Evolutionary conservation across 2,329 filamentous ascomycete genomes (phyloP), one percentile per base, ranked within the genome.

Genomic region (Stagonosporopsis tanaceti): DNA sequence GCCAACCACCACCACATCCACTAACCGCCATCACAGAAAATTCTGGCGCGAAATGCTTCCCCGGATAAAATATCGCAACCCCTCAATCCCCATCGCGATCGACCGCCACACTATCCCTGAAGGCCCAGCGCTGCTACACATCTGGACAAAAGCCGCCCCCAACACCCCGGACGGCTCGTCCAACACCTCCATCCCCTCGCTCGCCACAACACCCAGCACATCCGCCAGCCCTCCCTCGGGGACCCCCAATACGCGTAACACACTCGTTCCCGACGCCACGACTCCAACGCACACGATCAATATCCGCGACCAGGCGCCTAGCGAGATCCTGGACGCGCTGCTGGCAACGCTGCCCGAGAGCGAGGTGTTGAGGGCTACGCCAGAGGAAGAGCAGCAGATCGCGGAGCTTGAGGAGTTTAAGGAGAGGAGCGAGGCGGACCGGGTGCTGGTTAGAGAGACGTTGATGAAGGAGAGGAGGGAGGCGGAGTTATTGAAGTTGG

Each of bases 1-100:
- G 2, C 12, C 39, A 27, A 20, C 6, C 11, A 25, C 5, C 17
- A 24, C 5, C 40, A 7, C 14, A 34, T 11, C 8, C 24, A 47
- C 50, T 57, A 22, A 56, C 44, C 17, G 27, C 5, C 40, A 9
- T 14, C 28, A 39, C 64, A 96, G 93, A 71, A 92, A 92, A 80
- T 97, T 99, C 84, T 97, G 92, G 91, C 87, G 85, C 63, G 82
- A 88, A 59, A 89, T 88, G 74, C 87, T 98, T 45, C 91, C 92
- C 22, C 87, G 92, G 55, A 83, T 99, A 65, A 97, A 99, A 83
- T 99, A 89, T 81, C 90, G 96, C 83, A 99, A 99, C 76, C 95
- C 95, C 0, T 80, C 87, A 12, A 77, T 97, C 42, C 87, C 89
- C 40, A 96, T 98, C 85, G 88, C 91, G 57, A 86, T 97, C 68